Evolutionary conservation across 1,284 basidiomycete species (phyloP).

Genomic region (Dichomitus squalens): DNA sequence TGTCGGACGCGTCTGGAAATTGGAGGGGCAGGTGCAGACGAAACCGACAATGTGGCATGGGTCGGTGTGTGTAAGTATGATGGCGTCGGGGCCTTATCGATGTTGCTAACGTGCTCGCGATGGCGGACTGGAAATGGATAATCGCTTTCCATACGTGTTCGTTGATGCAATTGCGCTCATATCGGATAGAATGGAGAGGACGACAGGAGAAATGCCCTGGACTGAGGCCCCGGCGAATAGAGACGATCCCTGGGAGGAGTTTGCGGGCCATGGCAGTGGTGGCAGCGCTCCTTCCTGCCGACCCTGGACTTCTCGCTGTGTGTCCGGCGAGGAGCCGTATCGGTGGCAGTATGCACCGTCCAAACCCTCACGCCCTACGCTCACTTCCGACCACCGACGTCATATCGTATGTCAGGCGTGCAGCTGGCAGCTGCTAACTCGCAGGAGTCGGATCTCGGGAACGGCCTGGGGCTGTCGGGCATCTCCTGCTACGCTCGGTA

Average conservation of each 20-base stretch:
- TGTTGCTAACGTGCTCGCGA: not conserved
- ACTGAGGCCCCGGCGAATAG: not conserved
- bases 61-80: not conserved
- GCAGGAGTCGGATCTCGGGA: not conserved
- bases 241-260: not conserved
- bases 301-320: not conserved
- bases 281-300: not conserved
- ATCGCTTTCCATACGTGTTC: not conserved
- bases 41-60: not conserved
- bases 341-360: not conserved
- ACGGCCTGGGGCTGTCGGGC: constrained; percentile 2
- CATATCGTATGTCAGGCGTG: not conserved
- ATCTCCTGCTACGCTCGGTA: constrained; percentile 2
- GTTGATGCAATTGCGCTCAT: not conserved
- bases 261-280: too few relatives aligned
- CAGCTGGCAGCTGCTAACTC: not conserved
- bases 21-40: not conserved
- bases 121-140: not conserved
- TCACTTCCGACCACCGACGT: not conserved
- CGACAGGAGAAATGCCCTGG: too few relatives aligned
- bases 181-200: not conserved
- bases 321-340: not conserved
- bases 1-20: not conserved
- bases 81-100: not conserved
- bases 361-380: not conserved